Evolutionary conservation across 768 basidiomycete genomes (phyloP), one percentile per base, ranked within the genome.

Genomic region (Rhodosporidiobolus sp.): DNA sequence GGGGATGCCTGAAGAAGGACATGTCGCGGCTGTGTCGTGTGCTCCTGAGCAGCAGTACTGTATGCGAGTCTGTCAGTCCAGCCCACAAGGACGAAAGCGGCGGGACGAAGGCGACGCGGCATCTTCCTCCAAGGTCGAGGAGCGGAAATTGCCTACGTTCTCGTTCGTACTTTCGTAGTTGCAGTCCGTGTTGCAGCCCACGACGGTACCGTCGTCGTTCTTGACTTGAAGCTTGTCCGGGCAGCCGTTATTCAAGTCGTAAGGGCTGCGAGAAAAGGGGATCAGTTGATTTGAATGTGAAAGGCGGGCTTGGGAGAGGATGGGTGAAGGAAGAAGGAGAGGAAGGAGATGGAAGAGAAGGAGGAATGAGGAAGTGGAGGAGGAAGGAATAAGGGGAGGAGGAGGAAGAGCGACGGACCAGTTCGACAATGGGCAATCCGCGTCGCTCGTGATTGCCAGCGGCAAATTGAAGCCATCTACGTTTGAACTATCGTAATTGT

Each of bases 31-130:
- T 2, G 52, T 43, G 0, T 32, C 10, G 55, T 72, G 65, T 2
- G 46, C 70, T 24, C 65, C 70, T 19, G n/a, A 46, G 43, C 70
- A 72, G 61, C 70, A 72, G 50, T 72, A 72, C 62, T 72, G 49
- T 7, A 34, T 11, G n/a, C 2, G 3, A 10, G 32, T 2, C 19
- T n/a, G n/a, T n/a, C 10, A 52, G 6, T 17, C 54, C 58, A 45
- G 43, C 46, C 1, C 9, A 50, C 17, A 3, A 43, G 28, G 8
- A 48, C 3, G 19, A 26, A 19, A 8, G 26, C 26, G 45, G n/a
- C n/a, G n/a, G n/a, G n/a, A n/a, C n/a, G n/a, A n/a, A n/a, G n/a
- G n/a, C n/a, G n/a, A n/a, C n/a, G n/a, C n/a, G n/a, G n/a, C n/a
- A n/a, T n/a, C n/a, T n/a, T n/a, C n/a, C n/a, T n/a, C n/a, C n/a